A percentile compares a stretch with the other conserved stretches of the same genome.
These are phyloP conservation scores for Vicia faba DNA, from an alignment of 306 rosid genomes.

Conservation along the genomic window DNA sequence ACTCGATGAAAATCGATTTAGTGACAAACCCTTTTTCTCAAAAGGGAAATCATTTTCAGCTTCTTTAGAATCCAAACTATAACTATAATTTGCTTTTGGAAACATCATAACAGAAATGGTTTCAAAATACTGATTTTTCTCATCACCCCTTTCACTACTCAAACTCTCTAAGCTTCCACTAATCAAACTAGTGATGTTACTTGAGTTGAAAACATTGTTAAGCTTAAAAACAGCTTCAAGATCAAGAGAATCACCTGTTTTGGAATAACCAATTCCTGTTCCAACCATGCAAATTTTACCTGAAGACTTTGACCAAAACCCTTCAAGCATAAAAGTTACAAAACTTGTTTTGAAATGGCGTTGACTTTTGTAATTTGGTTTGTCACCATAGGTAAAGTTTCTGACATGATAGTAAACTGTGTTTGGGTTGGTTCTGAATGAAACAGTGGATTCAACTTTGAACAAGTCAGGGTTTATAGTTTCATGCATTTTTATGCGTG, in stretches of 20 bases:
- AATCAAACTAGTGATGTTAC: conserved; percentile 42
- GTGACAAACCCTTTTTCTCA: conserved; percentile 27
- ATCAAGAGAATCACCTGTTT: conserved; percentile 25
- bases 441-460: conserved; percentile 39
- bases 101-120: conserved; percentile 49
- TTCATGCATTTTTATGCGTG: neutral
- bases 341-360: neutral
- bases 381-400: conserved; percentile 23
- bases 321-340: conserved; percentile 39
- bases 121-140: conserved; percentile 34
- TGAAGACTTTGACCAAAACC: conserved; percentile 59
- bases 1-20: neutral
- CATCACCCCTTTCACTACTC: conserved; percentile 13
- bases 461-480: conserved; percentile 39
- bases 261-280: conserved; percentile 3
- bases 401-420: conserved; percentile 6
- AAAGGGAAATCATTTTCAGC: conserved; percentile 2
- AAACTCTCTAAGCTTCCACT: conserved; percentile 60
- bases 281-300: conserved; percentile 66
- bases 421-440: conserved; percentile 2
- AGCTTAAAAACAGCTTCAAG: conserved; percentile 51
- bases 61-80: conserved; percentile 39
- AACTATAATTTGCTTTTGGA: conserved; percentile 45
- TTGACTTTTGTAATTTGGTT: neutral
- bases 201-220: conserved; percentile 40